Evolutionary conservation across 2,329 filamentous ascomycete species (phyloP).

Genomic region (Botrytis fabae): DNA sequence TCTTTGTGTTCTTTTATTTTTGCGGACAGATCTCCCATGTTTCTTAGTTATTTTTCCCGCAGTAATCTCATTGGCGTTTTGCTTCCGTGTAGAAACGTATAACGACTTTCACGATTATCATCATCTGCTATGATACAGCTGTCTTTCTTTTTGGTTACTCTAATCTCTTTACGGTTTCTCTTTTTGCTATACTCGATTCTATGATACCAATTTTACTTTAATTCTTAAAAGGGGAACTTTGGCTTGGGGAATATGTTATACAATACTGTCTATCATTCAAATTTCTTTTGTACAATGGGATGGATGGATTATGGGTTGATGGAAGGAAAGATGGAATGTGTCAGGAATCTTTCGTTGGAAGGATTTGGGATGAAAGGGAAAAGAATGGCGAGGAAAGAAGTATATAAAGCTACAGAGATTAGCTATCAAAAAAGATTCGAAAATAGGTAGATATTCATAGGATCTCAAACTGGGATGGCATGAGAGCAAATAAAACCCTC

Average conservation of each 20-base stretch:
- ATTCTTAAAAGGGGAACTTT: neutral
- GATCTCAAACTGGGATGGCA: neutral
- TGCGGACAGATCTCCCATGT: neutral
- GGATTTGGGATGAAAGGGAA: neutral
- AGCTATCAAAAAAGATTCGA: neutral
- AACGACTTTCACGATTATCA: slow-evolving; percentile 11
- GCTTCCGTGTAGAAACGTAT: neutral
- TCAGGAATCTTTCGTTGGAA: too few relatives aligned
- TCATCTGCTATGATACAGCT: neutral
- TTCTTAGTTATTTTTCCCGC: neutral
- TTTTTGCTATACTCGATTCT: slow-evolving; percentile 2
- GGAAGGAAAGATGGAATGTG: neutral
- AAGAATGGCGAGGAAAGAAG: too few relatives aligned
- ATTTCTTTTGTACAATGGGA: neutral
- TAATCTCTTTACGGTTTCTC: neutral
- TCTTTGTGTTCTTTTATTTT: neutral
- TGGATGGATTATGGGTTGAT: neutral
- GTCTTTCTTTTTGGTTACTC: neutral
- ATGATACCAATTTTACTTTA: slow-evolving; percentile 18
- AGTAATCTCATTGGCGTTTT: neutral
- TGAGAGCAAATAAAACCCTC: neutral
- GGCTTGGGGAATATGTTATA: neutral
- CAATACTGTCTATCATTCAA: neutral
- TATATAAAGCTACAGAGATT: neutral
- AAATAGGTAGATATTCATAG: neutral